Percentiles rank a stretch among this genome's conserved stretches.
Evolutionary conservation across 192 early-diverging fungal genomes (phyloP).

Genomic region (Pilobolus umbonatus): DNA sequence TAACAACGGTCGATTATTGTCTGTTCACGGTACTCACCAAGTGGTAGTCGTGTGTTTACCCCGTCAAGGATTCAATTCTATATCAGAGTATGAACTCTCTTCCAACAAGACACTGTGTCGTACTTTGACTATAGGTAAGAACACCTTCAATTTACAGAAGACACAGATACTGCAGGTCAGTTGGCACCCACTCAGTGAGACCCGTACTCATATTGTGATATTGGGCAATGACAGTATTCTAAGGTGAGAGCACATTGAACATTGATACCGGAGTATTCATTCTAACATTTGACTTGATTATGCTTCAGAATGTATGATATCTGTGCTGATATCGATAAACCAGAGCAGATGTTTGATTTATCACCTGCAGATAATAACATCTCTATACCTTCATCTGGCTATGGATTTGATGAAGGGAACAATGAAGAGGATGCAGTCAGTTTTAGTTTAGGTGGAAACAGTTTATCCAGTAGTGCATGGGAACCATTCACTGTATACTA

Average conservation of each 20-base stretch:
- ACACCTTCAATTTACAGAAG: constrained; percentile 15
- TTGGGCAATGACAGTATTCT: constrained; percentile 61
- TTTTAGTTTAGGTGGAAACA: constrained; percentile 17
- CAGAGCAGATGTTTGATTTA: constrained; percentile 65
- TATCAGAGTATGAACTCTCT: constrained; percentile 21
- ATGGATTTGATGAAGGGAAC: not conserved
- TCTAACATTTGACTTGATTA: not conserved
- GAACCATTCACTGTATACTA: constrained; percentile 67
- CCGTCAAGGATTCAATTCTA: constrained; percentile 36
- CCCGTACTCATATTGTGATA: constrained; percentile 63
- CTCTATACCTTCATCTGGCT: not conserved
- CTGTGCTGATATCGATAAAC: constrained; percentile 47
- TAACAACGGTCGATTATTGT: constrained; percentile 54
- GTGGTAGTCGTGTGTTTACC: constrained; percentile 58
- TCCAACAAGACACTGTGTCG: constrained; percentile 9
- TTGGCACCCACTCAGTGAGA: constrained; percentile 79
- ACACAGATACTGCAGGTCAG: constrained; percentile 58
- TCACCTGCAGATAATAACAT: constrained; percentile 14
- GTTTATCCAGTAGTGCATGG: constrained; percentile 51
- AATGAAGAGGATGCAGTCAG: constrained; percentile 16
- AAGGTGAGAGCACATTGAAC: no score
- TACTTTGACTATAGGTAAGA: constrained; percentile 23
- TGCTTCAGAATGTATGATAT: constrained; percentile 67
- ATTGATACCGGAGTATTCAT: not conserved
- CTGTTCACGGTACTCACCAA: constrained; percentile 52